A percentile compares a stretch with the other conserved stretches of the same genome.
Conservation (phyloP, 345 rosid species). For the Melaleuca quinquenervia region DNA sequence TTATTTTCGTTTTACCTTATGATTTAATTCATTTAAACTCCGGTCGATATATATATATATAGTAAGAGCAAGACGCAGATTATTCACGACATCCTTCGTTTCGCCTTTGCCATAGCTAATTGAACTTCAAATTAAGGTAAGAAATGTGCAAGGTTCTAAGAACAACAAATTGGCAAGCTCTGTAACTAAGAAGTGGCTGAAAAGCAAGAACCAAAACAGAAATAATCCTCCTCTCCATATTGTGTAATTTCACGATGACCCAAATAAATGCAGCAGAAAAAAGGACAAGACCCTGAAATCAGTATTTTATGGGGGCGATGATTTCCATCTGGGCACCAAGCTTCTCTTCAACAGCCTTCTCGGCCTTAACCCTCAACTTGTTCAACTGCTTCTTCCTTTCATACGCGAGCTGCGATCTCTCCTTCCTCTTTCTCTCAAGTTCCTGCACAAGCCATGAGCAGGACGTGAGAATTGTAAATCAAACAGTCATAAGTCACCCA, state of each 20-base stretch:
- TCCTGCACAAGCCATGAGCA: constrained; percentile 25
- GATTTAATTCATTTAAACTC: background rate
- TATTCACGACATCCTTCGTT: background rate
- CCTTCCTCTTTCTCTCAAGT: constrained; percentile 79
- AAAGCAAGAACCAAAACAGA: background rate
- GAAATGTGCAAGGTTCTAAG: background rate
- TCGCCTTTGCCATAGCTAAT: background rate
- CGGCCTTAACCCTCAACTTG: constrained; percentile 76
- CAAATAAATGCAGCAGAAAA: background rate
- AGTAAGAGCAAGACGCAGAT: background rate
- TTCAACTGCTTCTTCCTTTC: constrained; percentile 74
- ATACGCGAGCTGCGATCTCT: constrained; percentile 44
- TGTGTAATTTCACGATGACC: background rate
- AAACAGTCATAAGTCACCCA: background rate
- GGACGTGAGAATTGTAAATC: background rate
- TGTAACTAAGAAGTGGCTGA: background rate
- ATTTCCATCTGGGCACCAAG: constrained; percentile 61
- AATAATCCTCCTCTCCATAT: background rate
- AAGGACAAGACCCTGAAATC: background rate
- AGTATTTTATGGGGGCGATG: constrained; percentile 55
- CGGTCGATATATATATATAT: background rate
- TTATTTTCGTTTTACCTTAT: background rate
- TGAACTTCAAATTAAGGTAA: background rate
- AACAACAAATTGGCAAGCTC: background rate
- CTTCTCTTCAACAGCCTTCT: constrained; percentile 66